Evolutionary conservation across 176 grass and related monocot genomes (phyloP).

Genomic region (Bonia amplexicaulis): DNA sequence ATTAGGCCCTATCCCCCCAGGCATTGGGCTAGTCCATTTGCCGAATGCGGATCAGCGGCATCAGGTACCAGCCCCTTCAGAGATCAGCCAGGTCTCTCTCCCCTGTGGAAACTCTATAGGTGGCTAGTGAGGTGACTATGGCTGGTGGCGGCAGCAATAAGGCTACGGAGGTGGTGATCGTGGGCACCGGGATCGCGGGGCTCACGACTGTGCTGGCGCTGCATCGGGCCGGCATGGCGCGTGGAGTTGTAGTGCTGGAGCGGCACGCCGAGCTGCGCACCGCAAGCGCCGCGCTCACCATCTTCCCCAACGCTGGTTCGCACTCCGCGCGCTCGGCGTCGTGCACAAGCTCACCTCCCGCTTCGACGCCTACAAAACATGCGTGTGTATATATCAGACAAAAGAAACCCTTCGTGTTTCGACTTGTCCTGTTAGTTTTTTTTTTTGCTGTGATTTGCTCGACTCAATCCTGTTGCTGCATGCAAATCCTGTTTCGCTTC

Average conservation of each 20-base stretch:
- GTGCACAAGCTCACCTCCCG: constrained; percentile 39
- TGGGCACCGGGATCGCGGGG: constrained; percentile 61
- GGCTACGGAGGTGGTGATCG: constrained; percentile 53
- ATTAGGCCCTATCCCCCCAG: no score
- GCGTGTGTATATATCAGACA: not conserved
- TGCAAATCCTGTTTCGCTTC: constrained; percentile 35
- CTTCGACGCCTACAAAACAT: constrained; percentile 21
- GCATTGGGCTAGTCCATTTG: no score
- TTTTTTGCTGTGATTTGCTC: not conserved
- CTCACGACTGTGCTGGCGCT: constrained; percentile 53
- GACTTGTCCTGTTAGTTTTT: no score
- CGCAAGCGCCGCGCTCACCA: constrained; percentile 36
- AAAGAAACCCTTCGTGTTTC: not conserved
- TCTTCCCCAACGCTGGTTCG: constrained; percentile 60
- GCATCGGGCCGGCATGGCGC: not conserved
- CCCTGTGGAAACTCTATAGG: no score
- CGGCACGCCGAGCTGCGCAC: constrained; percentile 43
- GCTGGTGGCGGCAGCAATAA: not conserved
- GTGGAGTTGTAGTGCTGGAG: constrained; percentile 48
- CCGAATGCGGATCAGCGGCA: no score
- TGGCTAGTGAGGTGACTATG: not conserved
- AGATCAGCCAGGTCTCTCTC: no score
- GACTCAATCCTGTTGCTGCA: not conserved
- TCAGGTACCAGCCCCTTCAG: no score
- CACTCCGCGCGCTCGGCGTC: constrained; percentile 58